phyloP scores from a whole-genome alignment of 2,329 filamentous ascomycete species.

The Nemania sp. region DNA sequence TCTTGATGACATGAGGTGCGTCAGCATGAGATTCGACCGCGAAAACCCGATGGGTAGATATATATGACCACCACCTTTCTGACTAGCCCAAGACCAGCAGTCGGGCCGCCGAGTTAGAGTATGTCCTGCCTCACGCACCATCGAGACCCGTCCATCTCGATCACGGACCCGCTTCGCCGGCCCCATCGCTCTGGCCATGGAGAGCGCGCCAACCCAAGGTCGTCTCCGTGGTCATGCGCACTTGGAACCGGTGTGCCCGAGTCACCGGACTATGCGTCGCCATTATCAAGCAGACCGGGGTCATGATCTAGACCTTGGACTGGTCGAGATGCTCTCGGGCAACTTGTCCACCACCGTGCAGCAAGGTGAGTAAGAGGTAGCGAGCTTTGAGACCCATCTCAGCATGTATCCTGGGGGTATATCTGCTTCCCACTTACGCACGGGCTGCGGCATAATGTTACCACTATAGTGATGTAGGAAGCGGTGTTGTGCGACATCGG shows the following conservation, averaged over 20 bases:
- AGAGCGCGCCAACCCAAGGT: neutral
- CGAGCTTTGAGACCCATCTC: slow-evolving; percentile 1
- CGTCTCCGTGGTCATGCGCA: neutral
- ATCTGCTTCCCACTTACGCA: neutral
- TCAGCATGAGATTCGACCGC: neutral
- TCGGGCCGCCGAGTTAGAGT: neutral
- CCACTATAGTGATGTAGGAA: neutral
- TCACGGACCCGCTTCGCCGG: neutral
- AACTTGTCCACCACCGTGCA: slow-evolving; percentile 12
- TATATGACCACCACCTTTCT: neutral
- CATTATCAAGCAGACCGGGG: neutral
- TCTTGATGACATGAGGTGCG: neutral
- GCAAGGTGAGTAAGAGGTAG: neutral
- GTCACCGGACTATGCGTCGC: slow-evolving; percentile 4
- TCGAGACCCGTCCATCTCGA: neutral
- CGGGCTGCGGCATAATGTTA: neutral
- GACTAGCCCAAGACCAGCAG: neutral
- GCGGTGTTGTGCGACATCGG: neutral
- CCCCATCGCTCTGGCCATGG: neutral
- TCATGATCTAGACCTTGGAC: slow-evolving; percentile 1
- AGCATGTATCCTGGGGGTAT: neutral
- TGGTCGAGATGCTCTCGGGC: slow-evolving; percentile 5
- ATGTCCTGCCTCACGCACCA: neutral
- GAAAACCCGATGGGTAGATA: neutral
- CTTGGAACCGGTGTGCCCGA: slow-evolving; percentile 3